phyloP scores from a whole-genome alignment of 352 stramenopile genomes.

The Pilasporangium apinafurcum region DNA sequence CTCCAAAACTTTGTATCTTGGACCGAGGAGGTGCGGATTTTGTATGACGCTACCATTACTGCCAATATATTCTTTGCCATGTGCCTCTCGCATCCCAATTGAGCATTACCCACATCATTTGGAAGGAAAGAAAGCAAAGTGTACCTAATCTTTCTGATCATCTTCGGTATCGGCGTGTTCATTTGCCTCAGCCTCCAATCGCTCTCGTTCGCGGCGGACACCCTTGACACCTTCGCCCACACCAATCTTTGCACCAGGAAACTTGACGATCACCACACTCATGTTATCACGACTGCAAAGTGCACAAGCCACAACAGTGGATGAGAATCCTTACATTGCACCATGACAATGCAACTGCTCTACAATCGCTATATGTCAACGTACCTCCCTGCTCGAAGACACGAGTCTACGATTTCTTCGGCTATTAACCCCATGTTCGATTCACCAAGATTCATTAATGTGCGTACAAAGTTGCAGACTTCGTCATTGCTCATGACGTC shows the following conservation, averaged over 20 bases:
- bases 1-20: no score
- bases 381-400: constrained; percentile 64
- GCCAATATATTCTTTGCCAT: no score
- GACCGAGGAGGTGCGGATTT: no score
- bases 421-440: constrained; percentile 62
- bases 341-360: no score
- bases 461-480: constrained; percentile 77
- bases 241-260: constrained; percentile 58
- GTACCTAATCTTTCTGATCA: constrained; percentile 6
- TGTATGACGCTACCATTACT: no score
- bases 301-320: not conserved
- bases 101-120: no score
- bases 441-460: constrained; percentile 67
- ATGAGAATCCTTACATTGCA: no score
- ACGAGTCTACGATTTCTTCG: constrained; percentile 77
- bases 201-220: constrained; percentile 48
- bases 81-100: no score
- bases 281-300: constrained; percentile 72
- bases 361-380: not conserved
- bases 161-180: constrained; percentile 18
- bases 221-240: constrained; percentile 50
- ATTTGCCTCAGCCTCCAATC: constrained; percentile 32
- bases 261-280: constrained; percentile 78
- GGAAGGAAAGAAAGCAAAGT: no score
- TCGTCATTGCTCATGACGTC: constrained; percentile 92